Percentiles rank a stretch among this genome's conserved stretches.
These are phyloP conservation scores for Exserohilum rostratum DNA, from an alignment of 2,329 filamentous ascomycete species.

Conservation along the genomic window DNA sequence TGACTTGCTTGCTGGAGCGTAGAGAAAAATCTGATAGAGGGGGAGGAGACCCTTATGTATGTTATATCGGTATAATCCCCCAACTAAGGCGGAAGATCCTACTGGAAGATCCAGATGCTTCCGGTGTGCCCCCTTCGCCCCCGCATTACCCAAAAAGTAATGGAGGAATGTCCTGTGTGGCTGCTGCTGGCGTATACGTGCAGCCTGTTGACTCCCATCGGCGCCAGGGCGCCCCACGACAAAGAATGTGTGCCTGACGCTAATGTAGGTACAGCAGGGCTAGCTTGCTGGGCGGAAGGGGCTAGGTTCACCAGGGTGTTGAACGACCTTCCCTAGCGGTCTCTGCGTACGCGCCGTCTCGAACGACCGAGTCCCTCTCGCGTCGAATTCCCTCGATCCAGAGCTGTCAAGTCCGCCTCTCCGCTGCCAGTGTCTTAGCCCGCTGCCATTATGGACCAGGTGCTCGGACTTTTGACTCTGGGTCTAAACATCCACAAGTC, in stretches of 20 bases:
- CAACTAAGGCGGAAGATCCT: slow-evolving; percentile 15
- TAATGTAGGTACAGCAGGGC: slow-evolving; percentile 27
- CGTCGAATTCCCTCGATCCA: slow-evolving; percentile 1
- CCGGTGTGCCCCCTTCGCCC: slow-evolving; percentile 10
- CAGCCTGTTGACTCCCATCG: slow-evolving; percentile 1
- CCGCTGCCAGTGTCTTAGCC: slow-evolving; percentile 4
- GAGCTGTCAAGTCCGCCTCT: background rate
- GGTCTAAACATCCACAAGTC: background rate
- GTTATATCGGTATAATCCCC: background rate
- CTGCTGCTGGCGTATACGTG: slow-evolving; percentile 12
- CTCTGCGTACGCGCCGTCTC: background rate
- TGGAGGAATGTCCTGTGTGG: slow-evolving; percentile 12
- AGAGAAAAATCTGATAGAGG: slow-evolving; percentile 4
- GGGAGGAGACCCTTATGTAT: slow-evolving; percentile 26
- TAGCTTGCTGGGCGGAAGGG: too few relatives aligned
- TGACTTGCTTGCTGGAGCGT: slow-evolving; percentile 31
- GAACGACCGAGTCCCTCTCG: background rate
- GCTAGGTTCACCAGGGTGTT: slow-evolving; percentile 7
- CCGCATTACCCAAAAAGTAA: slow-evolving; percentile 14
- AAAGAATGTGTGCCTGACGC: slow-evolving; percentile 18
- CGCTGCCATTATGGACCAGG: background rate
- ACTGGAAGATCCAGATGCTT: slow-evolving; percentile 7
- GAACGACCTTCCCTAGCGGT: slow-evolving; percentile 5
- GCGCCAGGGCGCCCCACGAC: slow-evolving; percentile 10
- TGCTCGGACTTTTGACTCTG: background rate